Evolutionary conservation across 768 basidiomycete genomes (phyloP).

Genomic region (Lepiota brunneoincarnata): DNA sequence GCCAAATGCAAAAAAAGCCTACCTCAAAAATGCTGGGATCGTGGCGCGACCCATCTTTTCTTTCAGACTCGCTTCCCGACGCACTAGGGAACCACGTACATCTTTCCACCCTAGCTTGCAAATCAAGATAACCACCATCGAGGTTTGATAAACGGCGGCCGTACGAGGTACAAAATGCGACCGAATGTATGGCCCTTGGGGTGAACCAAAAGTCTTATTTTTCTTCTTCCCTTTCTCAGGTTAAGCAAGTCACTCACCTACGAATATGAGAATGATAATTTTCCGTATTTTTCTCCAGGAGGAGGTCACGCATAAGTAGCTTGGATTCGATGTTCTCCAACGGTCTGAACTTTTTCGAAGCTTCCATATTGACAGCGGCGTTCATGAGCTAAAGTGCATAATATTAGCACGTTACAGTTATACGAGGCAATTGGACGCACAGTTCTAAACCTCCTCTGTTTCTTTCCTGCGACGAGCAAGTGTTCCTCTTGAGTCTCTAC

Average conservation of each 20-base stretch:
- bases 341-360: constrained; percentile 18
- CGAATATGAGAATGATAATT: constrained; percentile 15
- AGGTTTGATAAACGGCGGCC: constrained; percentile 21
- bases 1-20: not conserved
- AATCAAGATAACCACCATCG: constrained; percentile 17
- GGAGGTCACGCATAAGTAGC: constrained; percentile 20
- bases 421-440: not conserved
- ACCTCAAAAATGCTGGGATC: constrained; percentile 4
- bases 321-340: constrained; percentile 21
- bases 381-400: constrained; percentile 19
- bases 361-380: constrained; percentile 20
- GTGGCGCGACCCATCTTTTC: no score
- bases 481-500: not conserved
- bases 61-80: no score
- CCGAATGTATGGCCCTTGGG: constrained; percentile 21
- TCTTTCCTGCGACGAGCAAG: not conserved
- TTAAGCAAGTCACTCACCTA: constrained; percentile 13
- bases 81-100: not conserved
- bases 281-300: constrained; percentile 8
- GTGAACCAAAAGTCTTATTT: constrained; percentile 4
- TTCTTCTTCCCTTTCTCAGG: not conserved
- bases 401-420: not conserved
- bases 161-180: constrained; percentile 21
- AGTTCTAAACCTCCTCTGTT: constrained; percentile 3
- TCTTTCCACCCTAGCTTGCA: constrained; percentile 15